Evolutionary conservation across 192 early-diverging fungal genomes (phyloP).

Genomic region (Coemansia sp.): DNA sequence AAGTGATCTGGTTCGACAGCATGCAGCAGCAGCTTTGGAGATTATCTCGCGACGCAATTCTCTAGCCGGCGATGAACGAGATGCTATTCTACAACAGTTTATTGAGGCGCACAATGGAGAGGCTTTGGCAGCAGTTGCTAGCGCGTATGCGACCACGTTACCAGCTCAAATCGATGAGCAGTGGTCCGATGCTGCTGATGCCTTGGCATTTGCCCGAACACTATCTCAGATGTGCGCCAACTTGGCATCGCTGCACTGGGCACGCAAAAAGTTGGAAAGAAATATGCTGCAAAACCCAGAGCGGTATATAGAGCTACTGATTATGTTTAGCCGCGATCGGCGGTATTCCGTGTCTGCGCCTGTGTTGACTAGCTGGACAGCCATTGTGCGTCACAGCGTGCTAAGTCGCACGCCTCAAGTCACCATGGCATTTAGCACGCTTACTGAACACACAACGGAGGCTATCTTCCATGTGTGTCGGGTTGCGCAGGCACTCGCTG

Average conservation of each 20-base stretch:
- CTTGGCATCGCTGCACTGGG: constrained; percentile 40
- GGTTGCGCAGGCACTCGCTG: constrained; percentile 14
- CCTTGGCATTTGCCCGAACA: constrained; percentile 15
- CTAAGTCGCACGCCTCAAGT: constrained; percentile 23
- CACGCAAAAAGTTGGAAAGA: constrained; percentile 27
- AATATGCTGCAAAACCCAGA: constrained; percentile 10
- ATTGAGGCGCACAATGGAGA: constrained; percentile 10
- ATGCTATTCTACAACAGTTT: constrained; percentile 33
- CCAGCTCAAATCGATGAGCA: neutral
- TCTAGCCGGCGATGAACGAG: constrained; percentile 27
- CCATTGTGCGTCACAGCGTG: constrained; percentile 22
- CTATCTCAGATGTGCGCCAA: constrained; percentile 15
- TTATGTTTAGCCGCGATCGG: constrained; percentile 21
- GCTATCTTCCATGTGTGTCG: constrained; percentile 32
- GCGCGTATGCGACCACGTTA: constrained; percentile 22
- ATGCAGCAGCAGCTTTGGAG: constrained; percentile 23
- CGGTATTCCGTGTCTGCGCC: constrained; percentile 28
- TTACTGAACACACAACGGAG: constrained; percentile 33
- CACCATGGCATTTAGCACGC: constrained; percentile 12
- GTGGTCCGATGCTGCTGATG: constrained; percentile 33
- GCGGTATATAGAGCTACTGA: constrained; percentile 28
- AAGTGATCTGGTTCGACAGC: constrained; percentile 22
- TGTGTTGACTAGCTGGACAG: constrained; percentile 31
- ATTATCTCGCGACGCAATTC: constrained; percentile 26
- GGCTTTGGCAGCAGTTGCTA: constrained; percentile 10